A percentile compares a stretch with the other conserved stretches of the same genome.
These are phyloP conservation scores for Trichoderma endophyticum DNA, from an alignment of 2,329 filamentous ascomycete genomes.

Conservation along the genomic window DNA sequence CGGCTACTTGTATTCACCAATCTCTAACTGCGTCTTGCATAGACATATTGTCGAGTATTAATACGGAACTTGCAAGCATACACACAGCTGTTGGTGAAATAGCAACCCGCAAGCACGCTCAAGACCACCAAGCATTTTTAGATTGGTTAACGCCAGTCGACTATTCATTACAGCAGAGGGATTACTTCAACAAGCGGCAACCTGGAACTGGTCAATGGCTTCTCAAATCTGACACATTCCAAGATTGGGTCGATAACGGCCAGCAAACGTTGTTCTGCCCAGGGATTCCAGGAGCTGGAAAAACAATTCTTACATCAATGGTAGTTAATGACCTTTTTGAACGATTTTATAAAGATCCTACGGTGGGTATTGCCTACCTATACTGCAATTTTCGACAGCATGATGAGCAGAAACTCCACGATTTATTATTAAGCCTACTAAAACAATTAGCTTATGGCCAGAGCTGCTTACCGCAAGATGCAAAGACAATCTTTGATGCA, in stretches of 20 bases:
- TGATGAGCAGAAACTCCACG: not conserved
- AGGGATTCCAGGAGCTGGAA: not conserved
- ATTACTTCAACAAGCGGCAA: not conserved
- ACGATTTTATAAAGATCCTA: not conserved
- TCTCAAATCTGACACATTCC: not conserved
- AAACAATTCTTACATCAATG: not conserved
- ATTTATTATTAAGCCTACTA: not conserved
- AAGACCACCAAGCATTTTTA: not conserved
- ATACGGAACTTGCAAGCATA: not conserved
- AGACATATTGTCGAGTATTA: not conserved
- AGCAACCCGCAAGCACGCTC: not conserved
- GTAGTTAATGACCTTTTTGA: not conserved
- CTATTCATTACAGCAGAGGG: not conserved
- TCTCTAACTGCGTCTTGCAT: not conserved
- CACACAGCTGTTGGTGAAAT: not conserved
- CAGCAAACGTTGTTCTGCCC: not conserved
- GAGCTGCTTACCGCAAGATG: not conserved
- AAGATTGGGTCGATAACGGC: not conserved
- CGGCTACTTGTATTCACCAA: too few species aligned
- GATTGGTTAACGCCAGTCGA: not conserved
- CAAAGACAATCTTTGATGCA: not conserved
- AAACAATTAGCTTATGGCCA: not conserved
- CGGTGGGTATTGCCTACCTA: not conserved
- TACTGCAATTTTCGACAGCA: not conserved
- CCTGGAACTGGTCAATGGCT: not conserved